These are phyloP conservation scores for Tinospora cordifolia DNA, from an alignment of 164 flowering plant genomes.

Conservation along the genomic window DNA sequence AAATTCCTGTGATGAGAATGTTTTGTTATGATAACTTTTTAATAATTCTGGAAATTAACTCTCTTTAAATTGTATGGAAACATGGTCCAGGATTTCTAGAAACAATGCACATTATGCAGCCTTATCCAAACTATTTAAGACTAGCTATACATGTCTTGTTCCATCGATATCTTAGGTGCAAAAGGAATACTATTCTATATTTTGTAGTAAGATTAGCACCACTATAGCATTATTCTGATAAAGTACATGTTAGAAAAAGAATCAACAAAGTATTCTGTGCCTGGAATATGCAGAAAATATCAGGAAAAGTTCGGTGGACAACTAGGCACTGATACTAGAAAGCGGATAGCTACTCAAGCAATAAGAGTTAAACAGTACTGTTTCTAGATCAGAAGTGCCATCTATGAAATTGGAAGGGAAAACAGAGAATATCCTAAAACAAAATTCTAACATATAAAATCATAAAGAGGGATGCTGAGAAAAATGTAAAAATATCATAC, in stretches of 20 bases:
- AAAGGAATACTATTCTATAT: neutral
- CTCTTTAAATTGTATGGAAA: neutral
- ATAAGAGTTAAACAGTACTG: neutral
- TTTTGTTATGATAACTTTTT: too few species aligned
- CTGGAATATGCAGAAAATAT: neutral
- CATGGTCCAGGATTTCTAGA: neutral
- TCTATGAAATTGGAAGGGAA: neutral
- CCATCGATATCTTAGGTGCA: neutral
- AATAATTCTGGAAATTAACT: neutral
- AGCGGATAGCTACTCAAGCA: neutral
- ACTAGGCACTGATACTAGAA: neutral
- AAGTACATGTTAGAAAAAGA: neutral
- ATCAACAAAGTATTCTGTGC: neutral
- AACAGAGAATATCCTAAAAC: neutral
- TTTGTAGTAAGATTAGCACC: too few species aligned
- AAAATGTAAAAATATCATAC: conserved; percentile 30
- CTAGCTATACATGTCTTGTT: neutral
- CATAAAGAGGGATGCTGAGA: neutral
- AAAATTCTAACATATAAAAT: neutral
- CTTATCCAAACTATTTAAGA: too few species aligned
- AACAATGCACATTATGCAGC: too few species aligned
- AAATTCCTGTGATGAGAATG: too few species aligned
- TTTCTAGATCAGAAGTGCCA: neutral
- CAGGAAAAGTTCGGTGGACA: neutral
- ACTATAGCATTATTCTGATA: too few species aligned